These are phyloP conservation scores for Penicillium longicatenatum DNA, from an alignment of 495 filamentous ascomycete genomes.

Conservation along the genomic window DNA sequence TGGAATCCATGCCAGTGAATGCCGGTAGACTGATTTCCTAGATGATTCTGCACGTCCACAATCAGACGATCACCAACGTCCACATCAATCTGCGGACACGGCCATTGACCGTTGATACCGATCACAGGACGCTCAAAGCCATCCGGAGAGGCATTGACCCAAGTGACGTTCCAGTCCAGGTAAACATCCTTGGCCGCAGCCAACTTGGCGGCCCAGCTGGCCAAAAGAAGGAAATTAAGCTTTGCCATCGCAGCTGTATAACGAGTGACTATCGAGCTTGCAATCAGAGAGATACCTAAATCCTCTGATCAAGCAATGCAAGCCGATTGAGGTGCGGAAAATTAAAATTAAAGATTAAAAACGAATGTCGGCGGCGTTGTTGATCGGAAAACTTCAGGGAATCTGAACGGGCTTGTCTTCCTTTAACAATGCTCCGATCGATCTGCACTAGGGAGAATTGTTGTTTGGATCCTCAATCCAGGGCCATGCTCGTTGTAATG, in stretches of 20 bases:
- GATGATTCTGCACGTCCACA: conserved; percentile 70
- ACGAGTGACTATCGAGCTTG: conserved; percentile 20
- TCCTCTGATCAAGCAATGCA: conserved; percentile 14
- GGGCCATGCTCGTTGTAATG: conserved; percentile 6
- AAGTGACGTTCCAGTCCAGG: conserved; percentile 72
- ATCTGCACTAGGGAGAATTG: conserved; percentile 29
- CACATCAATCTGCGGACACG: conserved; percentile 67
- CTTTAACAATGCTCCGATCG: conserved; percentile 16
- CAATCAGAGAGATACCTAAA: conserved; percentile 22
- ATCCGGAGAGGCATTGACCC: conserved; percentile 83
- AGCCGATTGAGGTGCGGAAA: conserved; percentile 9
- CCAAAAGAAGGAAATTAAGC: conserved; percentile 25
- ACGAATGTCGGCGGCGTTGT: conserved; percentile 18
- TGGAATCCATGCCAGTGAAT: conserved; percentile 71
- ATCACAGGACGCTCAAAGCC: conserved; percentile 70
- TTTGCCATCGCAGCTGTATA: conserved; percentile 26
- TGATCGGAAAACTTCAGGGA: background rate
- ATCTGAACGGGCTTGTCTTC: background rate
- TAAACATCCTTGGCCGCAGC: conserved; percentile 34
- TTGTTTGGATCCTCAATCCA: conserved; percentile 6
- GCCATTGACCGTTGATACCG: conserved; percentile 84
- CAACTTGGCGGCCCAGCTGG: conserved; percentile 25
- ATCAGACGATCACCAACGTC: conserved; percentile 72
- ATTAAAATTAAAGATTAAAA: conserved; percentile 13
- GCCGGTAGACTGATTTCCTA: conserved; percentile 73